phyloP scores from a whole-genome alignment of 2,329 filamentous ascomycete genomes.

The Aspergillus fructus region DNA sequence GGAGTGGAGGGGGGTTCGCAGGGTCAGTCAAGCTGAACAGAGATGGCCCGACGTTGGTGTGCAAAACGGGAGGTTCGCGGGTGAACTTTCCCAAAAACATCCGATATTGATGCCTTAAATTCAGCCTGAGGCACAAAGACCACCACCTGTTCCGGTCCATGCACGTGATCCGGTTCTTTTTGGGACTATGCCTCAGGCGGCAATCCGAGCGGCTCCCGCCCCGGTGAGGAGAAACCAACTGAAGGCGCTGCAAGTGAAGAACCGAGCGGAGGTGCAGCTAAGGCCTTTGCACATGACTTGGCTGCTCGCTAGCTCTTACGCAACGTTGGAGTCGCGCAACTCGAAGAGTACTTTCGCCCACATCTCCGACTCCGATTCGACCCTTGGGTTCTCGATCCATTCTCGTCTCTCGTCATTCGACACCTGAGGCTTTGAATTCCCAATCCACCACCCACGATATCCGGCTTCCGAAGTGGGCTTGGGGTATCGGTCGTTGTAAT shows the following conservation, averaged over 20 bases:
- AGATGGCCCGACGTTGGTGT: constrained; percentile 40
- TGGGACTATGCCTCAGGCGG: constrained; percentile 25
- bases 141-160: neutral
- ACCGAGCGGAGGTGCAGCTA: neutral
- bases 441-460: neutral
- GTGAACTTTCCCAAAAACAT: constrained; percentile 31
- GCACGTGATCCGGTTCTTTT: constrained; percentile 22
- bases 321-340: constrained; percentile 7
- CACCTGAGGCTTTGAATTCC: constrained; percentile 10
- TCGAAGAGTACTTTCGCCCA: constrained; percentile 8
- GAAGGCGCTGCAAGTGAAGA: constrained; percentile 1
- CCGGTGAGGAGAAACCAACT: neutral
- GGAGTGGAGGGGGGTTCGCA: constrained; percentile 22
- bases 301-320: constrained; percentile 4
- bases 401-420: constrained; percentile 10
- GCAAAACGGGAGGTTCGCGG: constrained; percentile 38
- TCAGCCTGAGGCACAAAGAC: constrained; percentile 15
- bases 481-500: constrained; percentile 24
- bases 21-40: constrained; percentile 32
- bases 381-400: neutral
- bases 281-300: constrained; percentile 27
- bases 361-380: constrained; percentile 13
- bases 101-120: constrained; percentile 12
- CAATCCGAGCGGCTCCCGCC: neutral
- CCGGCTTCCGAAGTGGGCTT: constrained; percentile 19